Conservation (phyloP, 352 stramenopile species). For the Globisporangium yorkense region DNA sequence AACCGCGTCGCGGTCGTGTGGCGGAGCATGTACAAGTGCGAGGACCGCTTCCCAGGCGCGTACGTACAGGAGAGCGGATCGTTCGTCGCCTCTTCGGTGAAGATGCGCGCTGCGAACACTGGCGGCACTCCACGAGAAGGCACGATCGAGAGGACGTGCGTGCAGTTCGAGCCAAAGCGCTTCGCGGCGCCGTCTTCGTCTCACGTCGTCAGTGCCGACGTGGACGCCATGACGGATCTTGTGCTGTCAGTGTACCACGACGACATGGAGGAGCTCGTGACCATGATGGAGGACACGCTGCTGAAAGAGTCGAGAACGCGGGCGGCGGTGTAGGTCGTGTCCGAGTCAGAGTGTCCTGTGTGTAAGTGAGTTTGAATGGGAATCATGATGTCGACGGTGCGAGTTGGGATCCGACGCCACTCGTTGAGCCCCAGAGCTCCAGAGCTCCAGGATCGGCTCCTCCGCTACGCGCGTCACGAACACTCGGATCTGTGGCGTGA, state of each 20-base stretch:
- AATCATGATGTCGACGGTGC: background rate
- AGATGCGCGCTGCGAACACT: background rate
- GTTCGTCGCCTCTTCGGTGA: background rate
- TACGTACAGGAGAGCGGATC: conserved; percentile 7
- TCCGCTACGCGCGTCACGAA: no score
- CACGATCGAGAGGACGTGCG: background rate
- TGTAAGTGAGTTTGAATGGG: background rate
- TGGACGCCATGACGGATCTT: background rate
- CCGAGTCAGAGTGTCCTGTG: background rate
- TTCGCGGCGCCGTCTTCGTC: background rate
- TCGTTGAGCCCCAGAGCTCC: no score
- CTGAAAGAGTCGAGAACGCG: background rate
- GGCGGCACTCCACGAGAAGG: background rate
- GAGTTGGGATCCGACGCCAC: no score
- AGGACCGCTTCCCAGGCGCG: conserved; percentile 4
- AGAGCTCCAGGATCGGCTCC: no score
- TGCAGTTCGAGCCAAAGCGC: conserved; percentile 2
- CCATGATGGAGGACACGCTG: background rate
- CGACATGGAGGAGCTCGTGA: background rate
- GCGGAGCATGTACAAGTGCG: conserved; percentile 7
- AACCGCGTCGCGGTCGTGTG: conserved; percentile 5
- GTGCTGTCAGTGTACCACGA: background rate
- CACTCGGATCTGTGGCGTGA: no score
- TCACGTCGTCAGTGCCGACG: background rate
- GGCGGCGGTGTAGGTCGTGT: background rate